Percentiles rank a stretch among this genome's conserved stretches.
Evolutionary conservation across 2,329 filamentous ascomycete genomes (phyloP).

Genomic region (Aspergillus carbonarius): DNA sequence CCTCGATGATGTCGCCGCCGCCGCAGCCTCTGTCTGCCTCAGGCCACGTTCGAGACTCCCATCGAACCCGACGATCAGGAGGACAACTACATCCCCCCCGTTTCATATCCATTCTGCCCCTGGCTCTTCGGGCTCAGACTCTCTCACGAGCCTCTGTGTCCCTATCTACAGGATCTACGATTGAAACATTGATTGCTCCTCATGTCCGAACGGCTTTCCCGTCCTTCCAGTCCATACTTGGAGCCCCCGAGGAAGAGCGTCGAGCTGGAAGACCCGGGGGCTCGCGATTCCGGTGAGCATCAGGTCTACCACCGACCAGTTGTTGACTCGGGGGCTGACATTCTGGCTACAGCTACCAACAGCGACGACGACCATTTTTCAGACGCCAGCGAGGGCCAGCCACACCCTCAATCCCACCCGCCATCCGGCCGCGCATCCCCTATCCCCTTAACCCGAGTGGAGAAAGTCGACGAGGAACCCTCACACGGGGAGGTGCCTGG

Average conservation of each 20-base stretch:
- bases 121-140: constrained; percentile 8
- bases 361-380: constrained; percentile 64
- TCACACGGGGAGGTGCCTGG: constrained; percentile 63
- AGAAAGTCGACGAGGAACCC: constrained; percentile 60
- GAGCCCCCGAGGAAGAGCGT: constrained; percentile 56
- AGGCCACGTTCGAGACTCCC: constrained; percentile 31
- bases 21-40: constrained; percentile 5
- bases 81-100: constrained; percentile 24
- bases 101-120: constrained; percentile 16
- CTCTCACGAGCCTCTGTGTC: neutral
- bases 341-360: constrained; percentile 44
- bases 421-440: constrained; percentile 50
- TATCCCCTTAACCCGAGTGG: constrained; percentile 62
- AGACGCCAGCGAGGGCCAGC: constrained; percentile 60
- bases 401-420: constrained; percentile 33
- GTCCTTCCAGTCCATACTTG: constrained; percentile 44
- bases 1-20: neutral
- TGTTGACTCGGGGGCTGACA: neutral
- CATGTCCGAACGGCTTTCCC: constrained; percentile 40
- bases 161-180: constrained; percentile 22
- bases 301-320: neutral
- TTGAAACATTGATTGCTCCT: constrained; percentile 17
- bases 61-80: constrained; percentile 28
- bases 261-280: constrained; percentile 57
- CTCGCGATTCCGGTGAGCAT: constrained; percentile 54